phyloP scores from a whole-genome alignment of 1,139 yeast genomes.

The Sporopachydermia cereana region DNA sequence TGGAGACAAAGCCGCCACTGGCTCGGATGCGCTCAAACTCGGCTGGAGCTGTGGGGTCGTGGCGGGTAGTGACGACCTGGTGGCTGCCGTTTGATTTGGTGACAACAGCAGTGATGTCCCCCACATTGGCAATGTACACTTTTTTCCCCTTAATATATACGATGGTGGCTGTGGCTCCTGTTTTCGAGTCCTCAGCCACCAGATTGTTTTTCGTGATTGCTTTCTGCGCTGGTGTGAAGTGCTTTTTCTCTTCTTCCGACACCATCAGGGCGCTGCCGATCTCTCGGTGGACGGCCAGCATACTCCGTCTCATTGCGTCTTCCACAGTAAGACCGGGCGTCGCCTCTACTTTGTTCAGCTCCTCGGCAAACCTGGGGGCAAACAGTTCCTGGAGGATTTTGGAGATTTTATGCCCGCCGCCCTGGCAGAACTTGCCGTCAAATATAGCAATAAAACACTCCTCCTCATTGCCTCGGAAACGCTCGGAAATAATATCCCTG shows the following conservation, averaged over 20 bases:
- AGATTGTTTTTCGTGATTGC: conserved; percentile 17
- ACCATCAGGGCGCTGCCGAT: conserved; percentile 40
- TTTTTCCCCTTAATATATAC: conserved; percentile 62
- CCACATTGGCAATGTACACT: conserved; percentile 77
- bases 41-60: conserved; percentile 67
- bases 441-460: conserved; percentile 68
- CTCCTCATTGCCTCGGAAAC: conserved; percentile 72
- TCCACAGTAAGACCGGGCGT: conserved; percentile 33
- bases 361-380: conserved; percentile 50
- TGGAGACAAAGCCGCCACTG: conserved; percentile 83
- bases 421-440: conserved; percentile 54
- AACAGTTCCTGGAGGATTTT: conserved; percentile 64
- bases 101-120: conserved; percentile 78
- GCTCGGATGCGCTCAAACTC: conserved; percentile 86
- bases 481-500: conserved; percentile 79
- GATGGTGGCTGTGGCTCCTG: conserved; percentile 84
- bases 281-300: conserved; percentile 70
- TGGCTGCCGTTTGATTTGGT: conserved; percentile 78
- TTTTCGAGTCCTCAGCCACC: conserved; percentile 51
- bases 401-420: conserved; percentile 47
- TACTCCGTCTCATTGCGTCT: conserved; percentile 71
- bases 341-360: conserved; percentile 41
- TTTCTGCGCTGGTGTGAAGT: conserved; percentile 21
- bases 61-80: conserved; percentile 59
- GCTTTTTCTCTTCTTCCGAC: conserved; percentile 22